Base-by-base conservation (phyloP, 1,284 basidiomycete genomes). In the Leccinum fuscescens region DNA sequence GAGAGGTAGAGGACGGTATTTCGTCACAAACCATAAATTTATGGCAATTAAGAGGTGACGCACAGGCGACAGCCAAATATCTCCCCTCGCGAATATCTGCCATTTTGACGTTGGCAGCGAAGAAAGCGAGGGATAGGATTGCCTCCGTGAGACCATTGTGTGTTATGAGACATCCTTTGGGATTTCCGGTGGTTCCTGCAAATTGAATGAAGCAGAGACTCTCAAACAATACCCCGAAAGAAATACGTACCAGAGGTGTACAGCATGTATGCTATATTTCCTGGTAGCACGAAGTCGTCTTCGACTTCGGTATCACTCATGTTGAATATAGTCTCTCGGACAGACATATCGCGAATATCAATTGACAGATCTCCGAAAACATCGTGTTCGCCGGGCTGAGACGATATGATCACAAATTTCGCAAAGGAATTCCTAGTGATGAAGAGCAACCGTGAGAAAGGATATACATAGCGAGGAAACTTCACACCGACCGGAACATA, bases 101-200 rank as follows among this genome's bases (percentile, higher is more conserved):
- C 68, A 77, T 75, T 24, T 69, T 69, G 37, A 77, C 76, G 24
- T 74, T 64, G 8, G 77, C 74, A n/a, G 78, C 66, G 20, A 77
- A 75, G 48, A 69, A 75, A 57, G 76, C 76, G 31, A 83, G 65
- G 15, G 79, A 77, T 54, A 77, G 64, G 22, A 80, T 77, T 3
- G 79, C 82, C 65, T 80, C 77, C 15, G 72, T 66, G 14, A 83
- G 71, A 9, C 81, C 80, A 11, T 69, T 60, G 61, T 83, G 78
- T 12, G 79, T 82, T 35, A 82, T 65, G n/a, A 84, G 68, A 66
- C 83, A 84, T n/a, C 82, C 82, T 64, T 84, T 84, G 1, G 82
- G 82, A 48, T 76, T 81, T 35, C 83, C 82, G 2, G 82, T 84
- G 2, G 82, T 84, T 6, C 82, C 81, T 82, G 39, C 17, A 42